Evolutionary conservation across 1,139 yeast genomes (phyloP), one percentile per base, ranked within the genome.

Genomic region (Tardiomyces digboiensis): DNA sequence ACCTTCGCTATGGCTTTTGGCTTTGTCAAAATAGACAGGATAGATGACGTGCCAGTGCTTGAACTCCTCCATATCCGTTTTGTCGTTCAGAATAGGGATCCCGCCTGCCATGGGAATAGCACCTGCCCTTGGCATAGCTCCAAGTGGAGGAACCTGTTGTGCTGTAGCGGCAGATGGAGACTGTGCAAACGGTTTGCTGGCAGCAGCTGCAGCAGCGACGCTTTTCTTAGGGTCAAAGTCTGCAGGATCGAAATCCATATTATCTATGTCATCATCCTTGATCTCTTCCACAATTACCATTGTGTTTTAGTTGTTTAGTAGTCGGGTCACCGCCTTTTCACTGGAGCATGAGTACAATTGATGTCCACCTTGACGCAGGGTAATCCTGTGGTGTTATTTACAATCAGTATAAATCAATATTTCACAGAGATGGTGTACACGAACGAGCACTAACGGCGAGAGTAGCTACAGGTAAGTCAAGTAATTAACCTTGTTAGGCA

Each of bases 211-310:
- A 22, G 41, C 36, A 33, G 16, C 3, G 23, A 21, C 46, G 19
- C 47, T 14, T 1, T 62, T 64, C 44, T 59, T 54, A 16, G 96
- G 89, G 64, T 88, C 97, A 52, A 87, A 82, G 67, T 88, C 89
- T 7, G 95, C 93, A 38, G 89, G 73, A 64, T 88, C 96, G 84
- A 86, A 82, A 55, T 88, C 96, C 79, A 87, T 72, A 66, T 86
- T 80, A 61, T 88, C 97, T 66, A 89, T 82, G 57, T 86, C 95
- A 49, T 85, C 70, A 62, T 86, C 95, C 51, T 78, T 80, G 53
- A 88, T 79, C 59, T 87, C 95, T 65, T 88, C 97, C 48, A 88
- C 67, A 41, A 73, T 74, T 19, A 95, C 95, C 80, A 80, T 81
- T 45, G 19, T 23, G 7, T n/a, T n/a, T n/a, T n/a, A n/a, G n/a